A percentile compares a stretch with the other conserved stretches of the same genome.
phyloP scores from a whole-genome alignment of 352 stramenopile genomes.

The Phytophthora agathidicida region DNA sequence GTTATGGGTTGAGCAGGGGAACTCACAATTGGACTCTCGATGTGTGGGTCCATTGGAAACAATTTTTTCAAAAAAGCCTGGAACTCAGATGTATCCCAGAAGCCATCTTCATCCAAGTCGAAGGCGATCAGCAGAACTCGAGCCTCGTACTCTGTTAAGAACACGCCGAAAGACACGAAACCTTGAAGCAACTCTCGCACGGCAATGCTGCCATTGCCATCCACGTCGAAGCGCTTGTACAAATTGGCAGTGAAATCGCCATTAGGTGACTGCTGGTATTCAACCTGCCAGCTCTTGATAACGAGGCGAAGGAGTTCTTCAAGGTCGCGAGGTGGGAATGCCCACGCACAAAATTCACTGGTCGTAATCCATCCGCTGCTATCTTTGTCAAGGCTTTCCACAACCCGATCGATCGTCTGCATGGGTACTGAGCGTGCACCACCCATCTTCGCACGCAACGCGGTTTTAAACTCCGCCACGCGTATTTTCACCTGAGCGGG shows the following conservation, averaged over 20 bases:
- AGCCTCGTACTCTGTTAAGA: constrained; percentile 48
- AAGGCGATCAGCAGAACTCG: constrained; percentile 55
- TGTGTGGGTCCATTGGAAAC: constrained; percentile 23
- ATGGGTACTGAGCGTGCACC: constrained; percentile 11
- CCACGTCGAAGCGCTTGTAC: constrained; percentile 59
- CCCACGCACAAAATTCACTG: constrained; percentile 52
- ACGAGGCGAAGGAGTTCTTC: constrained; percentile 62
- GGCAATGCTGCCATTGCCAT: constrained; percentile 65
- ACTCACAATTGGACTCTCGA: not conserved
- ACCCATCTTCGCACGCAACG: constrained; percentile 34
- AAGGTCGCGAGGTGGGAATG: constrained; percentile 61
- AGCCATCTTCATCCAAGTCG: constrained; percentile 56
- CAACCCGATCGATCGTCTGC: constrained; percentile 41
- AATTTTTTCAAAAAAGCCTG: constrained; percentile 47
- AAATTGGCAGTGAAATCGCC: constrained; percentile 36
- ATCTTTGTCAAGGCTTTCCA: constrained; percentile 60
- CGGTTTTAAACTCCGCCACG: constrained; percentile 60
- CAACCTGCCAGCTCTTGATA: constrained; percentile 37
- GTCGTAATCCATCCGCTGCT: constrained; percentile 75
- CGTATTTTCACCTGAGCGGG: constrained; percentile 51
- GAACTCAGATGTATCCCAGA: constrained; percentile 62
- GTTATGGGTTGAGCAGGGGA: not conserved
- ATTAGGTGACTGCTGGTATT: constrained; percentile 12
- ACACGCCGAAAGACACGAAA: constrained; percentile 47
- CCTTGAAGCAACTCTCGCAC: constrained; percentile 58